phyloP scores from a whole-genome alignment of 2,329 filamentous ascomycete genomes.

The Cladosporium sp. region DNA sequence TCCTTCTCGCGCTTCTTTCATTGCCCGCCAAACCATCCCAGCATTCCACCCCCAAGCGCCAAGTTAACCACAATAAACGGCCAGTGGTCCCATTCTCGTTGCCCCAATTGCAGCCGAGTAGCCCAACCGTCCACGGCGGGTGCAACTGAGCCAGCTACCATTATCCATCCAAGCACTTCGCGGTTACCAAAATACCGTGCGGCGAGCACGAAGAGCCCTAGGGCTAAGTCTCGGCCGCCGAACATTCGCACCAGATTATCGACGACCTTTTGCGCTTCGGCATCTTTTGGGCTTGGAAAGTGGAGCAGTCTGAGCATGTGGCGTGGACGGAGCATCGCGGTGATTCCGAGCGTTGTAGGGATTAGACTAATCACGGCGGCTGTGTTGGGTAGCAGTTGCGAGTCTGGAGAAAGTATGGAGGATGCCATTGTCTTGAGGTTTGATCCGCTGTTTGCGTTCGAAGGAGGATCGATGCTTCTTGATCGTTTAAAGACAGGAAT shows the following conservation, averaged over 20 bases:
- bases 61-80: not conserved
- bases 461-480: no score
- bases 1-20: not conserved
- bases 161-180: conserved; percentile 4
- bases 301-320: not conserved
- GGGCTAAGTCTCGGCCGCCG: conserved; percentile 10
- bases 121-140: conserved; percentile 10
- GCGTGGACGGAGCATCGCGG: conserved; percentile 5
- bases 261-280: not conserved
- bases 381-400: conserved; percentile 1
- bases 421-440: not conserved
- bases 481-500: no score
- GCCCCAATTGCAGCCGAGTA: conserved; percentile 1
- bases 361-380: conserved; percentile 2
- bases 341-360: conserved; percentile 3
- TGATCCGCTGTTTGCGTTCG: no score
- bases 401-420: not conserved
- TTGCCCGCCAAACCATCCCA: conserved; percentile 9
- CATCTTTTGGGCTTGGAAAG: not conserved
- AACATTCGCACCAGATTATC: conserved; percentile 6
- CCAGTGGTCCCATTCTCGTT: conserved; percentile 12
- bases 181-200: conserved; percentile 11
- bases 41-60: conserved; percentile 8
- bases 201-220: conserved; percentile 3
- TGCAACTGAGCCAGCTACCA: conserved; percentile 2